These are phyloP conservation scores for Lentinula guzmanii DNA, from an alignment of 768 basidiomycete species.

Conservation along the genomic window DNA sequence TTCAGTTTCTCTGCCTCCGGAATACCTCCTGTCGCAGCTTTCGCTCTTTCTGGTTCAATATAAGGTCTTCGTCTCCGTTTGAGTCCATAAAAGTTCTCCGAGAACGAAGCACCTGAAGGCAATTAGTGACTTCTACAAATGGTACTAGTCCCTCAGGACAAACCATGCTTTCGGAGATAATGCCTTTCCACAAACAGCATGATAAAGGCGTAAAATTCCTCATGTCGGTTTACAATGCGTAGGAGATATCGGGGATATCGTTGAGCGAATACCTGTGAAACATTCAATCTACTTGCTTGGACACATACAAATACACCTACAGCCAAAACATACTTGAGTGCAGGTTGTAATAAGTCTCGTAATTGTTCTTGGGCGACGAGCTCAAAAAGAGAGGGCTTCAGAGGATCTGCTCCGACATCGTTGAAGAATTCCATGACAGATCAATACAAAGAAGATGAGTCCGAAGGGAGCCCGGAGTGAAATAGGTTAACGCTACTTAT, in stretches of 20 bases:
- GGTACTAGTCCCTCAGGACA: constrained; percentile 17
- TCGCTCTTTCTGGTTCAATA: constrained; percentile 62
- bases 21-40: constrained; percentile 60
- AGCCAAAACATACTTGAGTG: constrained; percentile 88
- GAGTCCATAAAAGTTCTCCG: constrained; percentile 94
- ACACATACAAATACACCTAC: constrained; percentile 38
- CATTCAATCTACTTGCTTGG: neutral
- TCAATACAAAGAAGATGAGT: neutral
- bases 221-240: constrained; percentile 88
- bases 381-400: constrained; percentile 84
- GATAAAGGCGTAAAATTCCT: constrained; percentile 88
- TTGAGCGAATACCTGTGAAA: constrained; percentile 82
- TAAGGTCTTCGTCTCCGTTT: constrained; percentile 71
- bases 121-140: constrained; percentile 1
- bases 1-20: constrained; percentile 63
- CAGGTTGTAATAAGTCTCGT: constrained; percentile 86
- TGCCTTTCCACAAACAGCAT: constrained; percentile 90
- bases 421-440: constrained; percentile 75
- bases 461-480: neutral
- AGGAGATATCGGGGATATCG: constrained; percentile 90
- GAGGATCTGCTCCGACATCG: constrained; percentile 63
- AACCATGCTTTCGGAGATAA: constrained; percentile 84
- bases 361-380: constrained; percentile 93
- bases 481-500: neutral
- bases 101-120: constrained; percentile 77